These are phyloP conservation scores for Eruca vesicaria DNA, from an alignment of 441 rosid species.

Conservation along the genomic window DNA sequence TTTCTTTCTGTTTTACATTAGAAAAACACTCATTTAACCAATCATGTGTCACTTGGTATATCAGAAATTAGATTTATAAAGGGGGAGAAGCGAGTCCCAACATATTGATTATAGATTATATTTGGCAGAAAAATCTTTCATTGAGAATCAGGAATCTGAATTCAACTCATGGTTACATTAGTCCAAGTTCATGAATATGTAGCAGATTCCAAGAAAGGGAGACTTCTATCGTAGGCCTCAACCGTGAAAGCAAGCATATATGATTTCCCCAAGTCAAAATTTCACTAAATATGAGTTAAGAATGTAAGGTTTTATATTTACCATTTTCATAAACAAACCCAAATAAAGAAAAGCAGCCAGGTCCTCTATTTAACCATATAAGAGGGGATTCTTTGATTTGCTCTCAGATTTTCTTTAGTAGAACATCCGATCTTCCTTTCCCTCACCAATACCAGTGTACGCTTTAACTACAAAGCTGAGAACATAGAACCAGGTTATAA, in stretches of 20 bases:
- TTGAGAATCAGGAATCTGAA: not conserved
- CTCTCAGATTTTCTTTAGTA: too few relatives aligned
- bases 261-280: not conserved
- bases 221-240: not conserved
- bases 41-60: not conserved
- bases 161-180: not conserved
- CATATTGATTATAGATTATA: not conserved
- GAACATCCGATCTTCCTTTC: too few relatives aligned
- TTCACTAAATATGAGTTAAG: not conserved
- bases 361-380: too few relatives aligned
- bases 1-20: too few relatives aligned
- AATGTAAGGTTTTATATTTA: too few relatives aligned
- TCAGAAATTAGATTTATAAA: not conserved
- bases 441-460: too few relatives aligned
- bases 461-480: too few relatives aligned
- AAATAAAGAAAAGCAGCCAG: too few relatives aligned
- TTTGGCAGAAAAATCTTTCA: not conserved
- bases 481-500: too few relatives aligned
- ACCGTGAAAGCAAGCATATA: not conserved
- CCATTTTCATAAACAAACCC: too few relatives aligned
- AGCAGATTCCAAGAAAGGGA: not conserved
- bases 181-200: not conserved
- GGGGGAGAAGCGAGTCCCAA: not conserved
- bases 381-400: too few relatives aligned
- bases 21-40: not conserved